These are phyloP conservation scores for Trifolium fragiferum DNA, from an alignment of 306 rosid genomes.

Conservation along the genomic window DNA sequence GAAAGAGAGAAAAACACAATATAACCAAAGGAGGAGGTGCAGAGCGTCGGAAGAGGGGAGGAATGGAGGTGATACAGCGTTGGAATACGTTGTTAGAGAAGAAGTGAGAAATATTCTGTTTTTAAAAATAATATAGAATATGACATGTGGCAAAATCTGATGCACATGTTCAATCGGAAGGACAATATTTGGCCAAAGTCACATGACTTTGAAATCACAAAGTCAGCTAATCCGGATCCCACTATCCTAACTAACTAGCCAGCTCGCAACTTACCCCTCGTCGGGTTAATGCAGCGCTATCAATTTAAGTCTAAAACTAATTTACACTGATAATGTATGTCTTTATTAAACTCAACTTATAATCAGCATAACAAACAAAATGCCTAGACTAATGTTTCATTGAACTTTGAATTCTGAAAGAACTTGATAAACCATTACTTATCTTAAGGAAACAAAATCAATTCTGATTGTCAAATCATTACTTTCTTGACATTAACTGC, in stretches of 20 bases:
- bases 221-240: too few species aligned
- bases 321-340: background rate
- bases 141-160: too few species aligned
- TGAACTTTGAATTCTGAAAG: background rate
- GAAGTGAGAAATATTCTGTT: too few species aligned
- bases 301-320: background rate
- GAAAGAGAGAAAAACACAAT: background rate
- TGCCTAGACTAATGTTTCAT: background rate
- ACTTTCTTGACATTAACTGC: background rate
- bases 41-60: too few species aligned
- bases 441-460: conserved; percentile 24
- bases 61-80: too few species aligned
- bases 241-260: background rate
- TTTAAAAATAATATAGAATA: too few species aligned
- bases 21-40: too few species aligned
- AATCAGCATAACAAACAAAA: background rate
- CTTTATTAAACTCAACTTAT: background rate
- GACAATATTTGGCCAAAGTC: too few species aligned
- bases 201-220: too few species aligned
- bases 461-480: conserved; percentile 25
- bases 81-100: too few species aligned
- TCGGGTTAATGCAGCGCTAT: background rate
- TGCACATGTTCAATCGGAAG: too few species aligned
- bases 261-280: background rate
- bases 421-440: background rate